These are phyloP conservation scores for Cryptococcus wingfieldii DNA, from an alignment of 1,284 basidiomycete species.

Conservation along the genomic window DNA sequence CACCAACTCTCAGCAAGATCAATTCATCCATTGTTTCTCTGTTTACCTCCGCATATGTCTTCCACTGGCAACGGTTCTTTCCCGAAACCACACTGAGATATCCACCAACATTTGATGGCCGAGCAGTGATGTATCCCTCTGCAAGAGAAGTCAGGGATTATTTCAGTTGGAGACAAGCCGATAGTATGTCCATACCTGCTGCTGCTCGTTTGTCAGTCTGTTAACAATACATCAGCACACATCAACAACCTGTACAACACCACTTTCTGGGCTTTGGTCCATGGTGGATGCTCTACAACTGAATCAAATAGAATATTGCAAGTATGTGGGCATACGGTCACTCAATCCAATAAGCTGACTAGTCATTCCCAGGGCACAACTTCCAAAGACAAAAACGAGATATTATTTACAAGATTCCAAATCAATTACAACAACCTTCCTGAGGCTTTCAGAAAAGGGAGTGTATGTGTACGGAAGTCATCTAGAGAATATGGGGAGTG, in stretches of 20 bases:
- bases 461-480: slow-evolving; percentile 62
- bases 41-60: slow-evolving; percentile 90
- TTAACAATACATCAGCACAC: slow-evolving; percentile 61
- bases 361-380: slow-evolving; percentile 64
- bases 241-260: slow-evolving; percentile 99
- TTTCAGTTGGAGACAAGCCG: slow-evolving; percentile 91
- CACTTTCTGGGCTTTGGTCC: slow-evolving; percentile 87
- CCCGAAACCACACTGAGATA: slow-evolving; percentile 64
- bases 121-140: slow-evolving; percentile 79
- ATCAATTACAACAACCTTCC: slow-evolving; percentile 84
- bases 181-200: slow-evolving; percentile 61
- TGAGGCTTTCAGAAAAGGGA: slow-evolving; percentile 78
- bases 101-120: slow-evolving; percentile 88
- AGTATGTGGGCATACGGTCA: slow-evolving; percentile 49
- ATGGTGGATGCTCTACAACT: slow-evolving; percentile 67
- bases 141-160: slow-evolving; percentile 77
- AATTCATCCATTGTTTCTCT: slow-evolving; percentile 80
- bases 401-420: slow-evolving; percentile 72
- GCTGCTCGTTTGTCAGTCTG: not conserved
- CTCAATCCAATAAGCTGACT: slow-evolving; percentile 1
- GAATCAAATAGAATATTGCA: slow-evolving; percentile 76
- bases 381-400: slow-evolving; percentile 85
- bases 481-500: not conserved
- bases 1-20: slow-evolving; percentile 62
- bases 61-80: slow-evolving; percentile 77